Conservation (phyloP, 2,329 filamentous ascomycete genomes). For the Tolypocladium amazonense region DNA sequence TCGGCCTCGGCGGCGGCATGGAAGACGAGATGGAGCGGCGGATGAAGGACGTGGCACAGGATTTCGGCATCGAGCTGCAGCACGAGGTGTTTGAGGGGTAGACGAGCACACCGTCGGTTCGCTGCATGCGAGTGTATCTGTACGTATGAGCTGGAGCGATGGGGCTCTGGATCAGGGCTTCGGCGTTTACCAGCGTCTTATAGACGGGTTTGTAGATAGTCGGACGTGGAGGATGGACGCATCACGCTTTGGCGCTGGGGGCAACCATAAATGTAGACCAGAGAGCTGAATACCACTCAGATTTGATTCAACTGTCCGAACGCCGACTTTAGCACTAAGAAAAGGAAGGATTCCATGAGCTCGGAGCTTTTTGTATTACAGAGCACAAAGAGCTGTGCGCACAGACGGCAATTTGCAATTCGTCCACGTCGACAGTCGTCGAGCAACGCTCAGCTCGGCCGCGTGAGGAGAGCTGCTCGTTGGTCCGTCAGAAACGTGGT, state of each 20-base stretch:
- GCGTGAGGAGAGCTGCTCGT: background rate
- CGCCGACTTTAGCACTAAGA: too few species aligned
- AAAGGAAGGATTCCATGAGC: background rate
- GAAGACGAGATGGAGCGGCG: slow-evolving; percentile 86
- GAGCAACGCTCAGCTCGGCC: background rate
- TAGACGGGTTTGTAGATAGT: background rate
- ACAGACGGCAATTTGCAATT: background rate
- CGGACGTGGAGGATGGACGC: background rate
- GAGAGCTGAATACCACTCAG: background rate
- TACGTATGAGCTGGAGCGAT: background rate
- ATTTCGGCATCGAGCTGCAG: slow-evolving; percentile 84
- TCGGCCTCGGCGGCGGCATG: slow-evolving; percentile 75
- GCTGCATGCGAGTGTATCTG: background rate
- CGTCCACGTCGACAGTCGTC: background rate
- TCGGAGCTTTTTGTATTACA: background rate
- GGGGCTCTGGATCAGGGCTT: background rate
- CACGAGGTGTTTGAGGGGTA: slow-evolving; percentile 82
- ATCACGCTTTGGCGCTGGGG: background rate
- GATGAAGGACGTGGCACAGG: slow-evolving; percentile 80
- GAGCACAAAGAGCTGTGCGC: background rate
- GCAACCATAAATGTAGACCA: background rate
- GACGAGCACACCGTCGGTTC: background rate
- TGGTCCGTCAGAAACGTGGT: background rate
- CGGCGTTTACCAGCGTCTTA: background rate
- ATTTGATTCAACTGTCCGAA: background rate